Conservation (phyloP, 2,329 filamentous ascomycete genomes). For the Ramichloridium luteum region DNA sequence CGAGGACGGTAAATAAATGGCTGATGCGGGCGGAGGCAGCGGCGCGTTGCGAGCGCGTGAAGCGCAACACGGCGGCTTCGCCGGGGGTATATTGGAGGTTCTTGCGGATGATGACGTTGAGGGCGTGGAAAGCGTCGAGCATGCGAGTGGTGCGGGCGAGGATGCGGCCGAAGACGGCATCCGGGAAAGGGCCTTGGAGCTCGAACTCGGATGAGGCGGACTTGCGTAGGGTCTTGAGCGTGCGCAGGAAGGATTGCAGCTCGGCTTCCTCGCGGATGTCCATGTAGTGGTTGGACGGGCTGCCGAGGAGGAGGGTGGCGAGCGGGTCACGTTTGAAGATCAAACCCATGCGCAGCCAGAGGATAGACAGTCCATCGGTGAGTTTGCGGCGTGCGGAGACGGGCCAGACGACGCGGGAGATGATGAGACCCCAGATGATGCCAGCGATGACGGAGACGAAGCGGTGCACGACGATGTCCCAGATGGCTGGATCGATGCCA, state of each 20-base stretch:
- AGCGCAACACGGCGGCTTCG: constrained; percentile 66
- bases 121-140: constrained; percentile 87
- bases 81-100: constrained; percentile 63
- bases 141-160: constrained; percentile 71
- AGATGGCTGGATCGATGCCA: constrained; percentile 69
- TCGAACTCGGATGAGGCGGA: constrained; percentile 79
- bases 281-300: constrained; percentile 50
- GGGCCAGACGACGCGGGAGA: constrained; percentile 85
- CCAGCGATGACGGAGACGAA: constrained; percentile 76
- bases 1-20: constrained; percentile 75
- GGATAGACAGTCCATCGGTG: constrained; percentile 74
- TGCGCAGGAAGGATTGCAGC: constrained; percentile 65
- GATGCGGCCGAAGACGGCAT: constrained; percentile 58
- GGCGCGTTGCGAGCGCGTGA: constrained; percentile 65
- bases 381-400: constrained; percentile 82
- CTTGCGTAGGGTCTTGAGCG: constrained; percentile 59
- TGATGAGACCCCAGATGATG: constrained; percentile 81
- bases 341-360: constrained; percentile 88
- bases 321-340: constrained; percentile 94
- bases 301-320: constrained; percentile 47
- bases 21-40: constrained; percentile 81
- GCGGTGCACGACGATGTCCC: constrained; percentile 77
- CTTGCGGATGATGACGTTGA: constrained; percentile 84
- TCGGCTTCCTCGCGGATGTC: constrained; percentile 77
- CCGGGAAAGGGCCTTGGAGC: constrained; percentile 74